phyloP scores from a whole-genome alignment of 306 rosid species.

The Medicago ruthenica region DNA sequence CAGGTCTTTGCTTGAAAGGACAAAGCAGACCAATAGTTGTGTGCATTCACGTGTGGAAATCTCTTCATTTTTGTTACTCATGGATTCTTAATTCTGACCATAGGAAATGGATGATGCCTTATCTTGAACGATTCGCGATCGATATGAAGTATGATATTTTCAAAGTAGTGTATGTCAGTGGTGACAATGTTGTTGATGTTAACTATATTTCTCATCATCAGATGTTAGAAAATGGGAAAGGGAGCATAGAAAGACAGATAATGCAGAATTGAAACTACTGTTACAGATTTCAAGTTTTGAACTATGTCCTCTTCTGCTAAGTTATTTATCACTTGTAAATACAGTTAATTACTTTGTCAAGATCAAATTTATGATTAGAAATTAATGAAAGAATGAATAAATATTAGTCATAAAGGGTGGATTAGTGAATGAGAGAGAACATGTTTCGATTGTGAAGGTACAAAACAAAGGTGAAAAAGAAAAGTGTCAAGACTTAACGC shows the following conservation, averaged over 20 bases:
- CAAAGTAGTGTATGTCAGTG: slow-evolving; percentile 66
- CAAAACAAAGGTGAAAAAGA: not conserved
- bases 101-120: slow-evolving; percentile 60
- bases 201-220: slow-evolving; percentile 45
- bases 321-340: slow-evolving; percentile 29
- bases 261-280: slow-evolving; percentile 44
- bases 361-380: slow-evolving; percentile 1
- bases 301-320: not conserved
- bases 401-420: not conserved
- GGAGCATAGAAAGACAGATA: slow-evolving; percentile 53
- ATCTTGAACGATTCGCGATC: slow-evolving; percentile 62
- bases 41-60: slow-evolving; percentile 75
- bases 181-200: slow-evolving; percentile 46
- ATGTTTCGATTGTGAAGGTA: not conserved
- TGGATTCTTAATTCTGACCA: slow-evolving; percentile 66
- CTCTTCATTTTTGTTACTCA: slow-evolving; percentile 69
- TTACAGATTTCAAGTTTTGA: slow-evolving; percentile 11
- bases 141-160: slow-evolving; percentile 78
- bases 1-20: slow-evolving; percentile 76
- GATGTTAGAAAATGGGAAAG: slow-evolving; percentile 54
- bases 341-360: slow-evolving; percentile 19
- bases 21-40: slow-evolving; percentile 57
- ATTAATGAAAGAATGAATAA: not conserved
- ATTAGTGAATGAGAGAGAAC: not conserved
- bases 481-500: not conserved